These are phyloP conservation scores for Thymus mandschuricus DNA, from an alignment of 257 asterid species.

Conservation along the genomic window DNA sequence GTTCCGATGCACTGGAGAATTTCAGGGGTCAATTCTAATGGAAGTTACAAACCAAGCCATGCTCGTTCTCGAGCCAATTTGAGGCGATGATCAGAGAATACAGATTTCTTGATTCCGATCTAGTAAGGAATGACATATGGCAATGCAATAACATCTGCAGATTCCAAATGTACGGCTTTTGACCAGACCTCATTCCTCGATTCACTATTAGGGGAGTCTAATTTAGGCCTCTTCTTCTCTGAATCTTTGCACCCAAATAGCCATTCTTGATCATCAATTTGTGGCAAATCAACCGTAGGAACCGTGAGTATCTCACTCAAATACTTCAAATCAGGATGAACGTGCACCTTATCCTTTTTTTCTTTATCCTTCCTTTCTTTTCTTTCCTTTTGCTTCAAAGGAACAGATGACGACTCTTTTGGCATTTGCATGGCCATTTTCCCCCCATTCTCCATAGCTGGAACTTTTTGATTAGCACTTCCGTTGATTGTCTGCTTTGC, in stretches of 20 bases:
- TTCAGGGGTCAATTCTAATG: background rate
- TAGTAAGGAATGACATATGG: slow-evolving; percentile 71
- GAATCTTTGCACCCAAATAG: slow-evolving; percentile 37
- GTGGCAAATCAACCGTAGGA: slow-evolving; percentile 52
- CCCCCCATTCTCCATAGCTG: slow-evolving; percentile 30
- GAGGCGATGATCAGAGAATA: background rate
- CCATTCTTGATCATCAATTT: slow-evolving; percentile 57
- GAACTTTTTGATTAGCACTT: slow-evolving; percentile 15
- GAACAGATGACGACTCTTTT: slow-evolving; percentile 29
- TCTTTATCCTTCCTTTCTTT: too few species aligned
- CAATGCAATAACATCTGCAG: slow-evolving; percentile 48
- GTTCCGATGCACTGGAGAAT: background rate
- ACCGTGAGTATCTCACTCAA: slow-evolving; percentile 47
- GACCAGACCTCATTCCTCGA: slow-evolving; percentile 55
- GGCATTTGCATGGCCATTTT: slow-evolving; percentile 21
- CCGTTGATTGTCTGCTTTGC: slow-evolving; percentile 27
- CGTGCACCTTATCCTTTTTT: background rate
- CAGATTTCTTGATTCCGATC: slow-evolving; percentile 3
- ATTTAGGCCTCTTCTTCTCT: slow-evolving; percentile 37
- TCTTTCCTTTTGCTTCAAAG: slow-evolving; percentile 35
- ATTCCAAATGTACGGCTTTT: slow-evolving; percentile 45
- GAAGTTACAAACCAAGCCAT: background rate
- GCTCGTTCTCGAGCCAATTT: background rate
- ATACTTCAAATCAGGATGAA: slow-evolving; percentile 55
- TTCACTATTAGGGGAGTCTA: slow-evolving; percentile 26